These are phyloP conservation scores for Saturnispora mendoncae DNA, from an alignment of 805 yeast genomes.

Conservation along the genomic window DNA sequence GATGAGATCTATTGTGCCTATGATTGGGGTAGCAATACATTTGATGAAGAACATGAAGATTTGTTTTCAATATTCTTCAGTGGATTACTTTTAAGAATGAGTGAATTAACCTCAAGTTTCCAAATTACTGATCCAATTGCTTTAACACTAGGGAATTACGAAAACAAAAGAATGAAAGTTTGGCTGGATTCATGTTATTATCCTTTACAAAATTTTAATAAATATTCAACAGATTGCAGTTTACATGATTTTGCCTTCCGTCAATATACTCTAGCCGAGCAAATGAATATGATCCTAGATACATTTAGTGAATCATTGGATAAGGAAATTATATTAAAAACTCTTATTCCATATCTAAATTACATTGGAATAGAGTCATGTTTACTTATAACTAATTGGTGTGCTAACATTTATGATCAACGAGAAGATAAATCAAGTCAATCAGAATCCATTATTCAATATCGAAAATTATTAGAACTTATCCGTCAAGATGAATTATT, in stretches of 20 bases:
- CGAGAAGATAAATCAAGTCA: conserved; percentile 7
- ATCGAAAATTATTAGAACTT: conserved; percentile 15
- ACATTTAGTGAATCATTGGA: conserved; percentile 5
- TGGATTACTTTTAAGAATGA: conserved; percentile 17
- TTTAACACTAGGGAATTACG: conserved; percentile 7
- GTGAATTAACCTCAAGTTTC: conserved; percentile 14
- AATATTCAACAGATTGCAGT: conserved; percentile 13
- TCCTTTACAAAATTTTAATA: conserved; percentile 18
- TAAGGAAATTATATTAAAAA: conserved; percentile 10
- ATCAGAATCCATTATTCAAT: conserved; percentile 10
- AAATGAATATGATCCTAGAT: conserved; percentile 16
- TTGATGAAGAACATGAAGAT: not conserved
- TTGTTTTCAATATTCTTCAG: conserved; percentile 18
- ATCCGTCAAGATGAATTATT: conserved; percentile 19
- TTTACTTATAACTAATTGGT: conserved; percentile 18
- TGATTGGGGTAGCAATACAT: too few relatives aligned
- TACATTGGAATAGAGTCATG: conserved; percentile 14
- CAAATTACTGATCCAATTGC: conserved; percentile 4
- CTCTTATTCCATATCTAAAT: conserved; percentile 19
- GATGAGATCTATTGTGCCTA: not conserved
- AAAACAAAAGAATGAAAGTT: not conserved
- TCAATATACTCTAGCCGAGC: conserved; percentile 15
- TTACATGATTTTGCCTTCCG: conserved; percentile 19
- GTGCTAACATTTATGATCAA: conserved; percentile 14
- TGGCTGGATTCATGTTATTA: conserved; percentile 21